Evolutionary conservation across 768 basidiomycete genomes (phyloP), one percentile per base, ranked within the genome.

Genomic region (Naematelia encephala): DNA sequence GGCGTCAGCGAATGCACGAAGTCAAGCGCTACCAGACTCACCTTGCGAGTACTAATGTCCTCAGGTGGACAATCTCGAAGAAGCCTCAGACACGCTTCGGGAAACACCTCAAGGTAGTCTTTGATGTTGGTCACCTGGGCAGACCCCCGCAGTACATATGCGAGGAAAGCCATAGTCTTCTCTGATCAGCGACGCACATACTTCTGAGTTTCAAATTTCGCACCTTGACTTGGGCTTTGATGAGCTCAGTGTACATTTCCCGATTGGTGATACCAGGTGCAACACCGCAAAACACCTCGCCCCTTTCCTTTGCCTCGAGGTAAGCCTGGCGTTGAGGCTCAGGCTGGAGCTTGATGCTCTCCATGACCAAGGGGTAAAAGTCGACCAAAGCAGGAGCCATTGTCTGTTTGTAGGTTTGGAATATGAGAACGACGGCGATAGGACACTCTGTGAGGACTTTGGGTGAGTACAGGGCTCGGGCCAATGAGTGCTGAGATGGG

Each of bases 361-460:
- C 86, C 62, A 94, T 88, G 12, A 89, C 87, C n/a, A 89, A 82
- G 10, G 84, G 80, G 34, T 91, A 82, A 5, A 87, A 88, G 14
- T 84, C 81, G 68, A 86, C 83, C 59, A 94, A 83, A 14, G 85
- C 81, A 1, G 85, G 80, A 13, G 82, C 79, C 51, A 90, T 85
- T 60, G 88, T 76, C 5, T 80, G 78, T 45, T 86, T 83, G 65
- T 90, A 87, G 39, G 84, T 83, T 77, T 97, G 94, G 61, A 88
- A 87, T 78, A 96, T 88, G 25, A 91, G 85, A 26, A 92, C 89
- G 73, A 94, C 85, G 12, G 90, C 86, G 81, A 93, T 87, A 4
- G 89, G 89, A 82, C 94, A 88, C 79, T 99, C 96, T 13, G 89
- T 87, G 11, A 97, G 80, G 10, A 96, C 88, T 77, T 96, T 97